These are phyloP conservation scores for Thelonectria discophora DNA, from an alignment of 2,329 filamentous ascomycete genomes.

Conservation along the genomic window DNA sequence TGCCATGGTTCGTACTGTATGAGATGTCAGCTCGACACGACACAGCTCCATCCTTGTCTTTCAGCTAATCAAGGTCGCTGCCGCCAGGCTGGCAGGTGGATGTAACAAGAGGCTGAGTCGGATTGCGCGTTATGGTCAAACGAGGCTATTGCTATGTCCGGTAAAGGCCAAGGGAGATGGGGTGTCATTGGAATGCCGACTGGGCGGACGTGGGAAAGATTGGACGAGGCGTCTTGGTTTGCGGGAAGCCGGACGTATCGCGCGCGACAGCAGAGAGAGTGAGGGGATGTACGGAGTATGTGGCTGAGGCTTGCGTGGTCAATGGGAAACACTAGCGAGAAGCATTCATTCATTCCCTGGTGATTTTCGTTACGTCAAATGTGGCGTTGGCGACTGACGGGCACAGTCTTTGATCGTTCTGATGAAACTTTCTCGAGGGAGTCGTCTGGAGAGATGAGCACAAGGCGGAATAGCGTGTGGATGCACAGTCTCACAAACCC, in stretches of 20 bases:
- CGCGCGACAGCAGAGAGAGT: neutral
- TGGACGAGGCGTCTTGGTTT: neutral
- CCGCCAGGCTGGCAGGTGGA: slow-evolving; percentile 1
- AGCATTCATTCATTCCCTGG: too few species aligned
- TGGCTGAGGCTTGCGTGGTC: too few species aligned
- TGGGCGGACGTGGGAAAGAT: neutral
- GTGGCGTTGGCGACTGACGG: too few species aligned
- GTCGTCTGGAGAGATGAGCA: too few species aligned
- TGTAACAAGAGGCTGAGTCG: slow-evolving; percentile 5
- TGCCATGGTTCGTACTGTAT: neutral
- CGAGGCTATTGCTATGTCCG: neutral
- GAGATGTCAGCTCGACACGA: too few species aligned
- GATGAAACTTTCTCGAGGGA: too few species aligned
- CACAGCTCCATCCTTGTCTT: slow-evolving; percentile 1
- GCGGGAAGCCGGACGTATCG: neutral
- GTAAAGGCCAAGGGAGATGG: neutral
- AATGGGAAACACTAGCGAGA: too few species aligned
- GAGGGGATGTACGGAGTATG: neutral
- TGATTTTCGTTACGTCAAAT: too few species aligned
- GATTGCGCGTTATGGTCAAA: neutral
- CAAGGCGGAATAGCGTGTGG: neutral
- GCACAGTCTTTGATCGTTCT: too few species aligned
- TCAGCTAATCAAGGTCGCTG: slow-evolving; percentile 1
- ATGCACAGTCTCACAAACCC: too few species aligned
- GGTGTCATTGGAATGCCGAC: neutral